phyloP scores from a whole-genome alignment of 306 rosid genomes.

The Rubus idaeus region DNA sequence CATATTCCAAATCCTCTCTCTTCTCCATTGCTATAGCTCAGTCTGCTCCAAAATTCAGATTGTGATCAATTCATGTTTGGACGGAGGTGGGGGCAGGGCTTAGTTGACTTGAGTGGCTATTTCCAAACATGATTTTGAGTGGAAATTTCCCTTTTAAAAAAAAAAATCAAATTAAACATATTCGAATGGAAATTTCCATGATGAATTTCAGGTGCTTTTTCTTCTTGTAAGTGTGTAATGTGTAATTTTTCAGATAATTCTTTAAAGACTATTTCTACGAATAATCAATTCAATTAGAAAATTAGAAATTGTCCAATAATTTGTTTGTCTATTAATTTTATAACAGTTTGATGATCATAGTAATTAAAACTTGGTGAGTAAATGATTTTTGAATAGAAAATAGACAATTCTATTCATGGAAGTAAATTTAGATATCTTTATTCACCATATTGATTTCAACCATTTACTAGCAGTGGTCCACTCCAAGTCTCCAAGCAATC shows the following conservation, averaged over 20 bases:
- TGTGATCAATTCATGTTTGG: not conserved
- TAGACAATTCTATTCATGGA: not conserved
- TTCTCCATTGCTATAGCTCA: not conserved
- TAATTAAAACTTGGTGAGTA: not conserved
- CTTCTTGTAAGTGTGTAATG: not conserved
- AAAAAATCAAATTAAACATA: not conserved
- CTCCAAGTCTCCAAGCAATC: slow-evolving; percentile 1
- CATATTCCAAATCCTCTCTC: too few species aligned
- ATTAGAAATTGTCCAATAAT: not conserved
- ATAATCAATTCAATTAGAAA: not conserved
- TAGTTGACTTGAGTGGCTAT: not conserved
- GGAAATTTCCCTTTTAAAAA: not conserved
- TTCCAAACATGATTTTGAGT: not conserved
- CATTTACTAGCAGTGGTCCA: slow-evolving; percentile 15
- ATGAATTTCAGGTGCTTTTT: not conserved
- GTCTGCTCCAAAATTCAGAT: not conserved
- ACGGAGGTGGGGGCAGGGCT: not conserved
- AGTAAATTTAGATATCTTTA: too few species aligned
- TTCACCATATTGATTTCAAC: not conserved
- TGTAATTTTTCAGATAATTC: not conserved
- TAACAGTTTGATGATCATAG: not conserved
- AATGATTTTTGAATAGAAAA: not conserved
- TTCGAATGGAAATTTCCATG: not conserved
- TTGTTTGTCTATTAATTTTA: too few species aligned
- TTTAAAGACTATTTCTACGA: too few species aligned